phyloP scores from a whole-genome alignment of 176 grass and related monocot genomes.

The Cocos nucifera region DNA sequence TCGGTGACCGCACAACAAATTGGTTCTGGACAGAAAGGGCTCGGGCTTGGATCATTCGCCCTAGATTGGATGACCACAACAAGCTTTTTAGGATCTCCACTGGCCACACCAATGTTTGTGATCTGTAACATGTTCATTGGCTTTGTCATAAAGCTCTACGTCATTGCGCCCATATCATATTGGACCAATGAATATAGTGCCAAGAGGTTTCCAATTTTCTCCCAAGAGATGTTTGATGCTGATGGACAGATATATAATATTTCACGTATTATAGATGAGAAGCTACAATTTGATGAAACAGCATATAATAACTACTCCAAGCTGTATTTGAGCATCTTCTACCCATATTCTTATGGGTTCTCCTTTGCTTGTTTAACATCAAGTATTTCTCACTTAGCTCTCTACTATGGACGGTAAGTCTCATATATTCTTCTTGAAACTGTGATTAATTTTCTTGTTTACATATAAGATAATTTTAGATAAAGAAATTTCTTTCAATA shows the following conservation, averaged over 20 bases:
- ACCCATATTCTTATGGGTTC: no score
- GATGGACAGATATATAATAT: conserved; percentile 11
- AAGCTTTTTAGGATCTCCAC: conserved; percentile 45
- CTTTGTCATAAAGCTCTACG: conserved; percentile 44
- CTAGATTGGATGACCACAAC: conserved; percentile 56
- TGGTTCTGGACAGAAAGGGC: conserved; percentile 43
- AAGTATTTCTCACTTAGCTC: no score
- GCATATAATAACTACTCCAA: no score
- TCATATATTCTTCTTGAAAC: no score
- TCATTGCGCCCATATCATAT: conserved; percentile 49
- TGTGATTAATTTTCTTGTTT: no score
- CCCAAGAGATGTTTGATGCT: conserved; percentile 37
- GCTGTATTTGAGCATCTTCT: no score
- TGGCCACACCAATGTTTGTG: conserved; percentile 59
- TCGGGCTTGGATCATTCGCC: conserved; percentile 65
- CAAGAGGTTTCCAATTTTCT: conserved; percentile 41
- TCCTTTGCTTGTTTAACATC: no score
- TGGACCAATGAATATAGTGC: conserved; percentile 48
- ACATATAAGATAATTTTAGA: no score
- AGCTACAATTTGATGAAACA: no score
- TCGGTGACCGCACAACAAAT: conserved; percentile 64
- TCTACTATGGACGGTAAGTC: no score
- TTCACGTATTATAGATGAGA: no score
- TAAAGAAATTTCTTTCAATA: no score
- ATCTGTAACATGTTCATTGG: conserved; percentile 56